Evolutionary conservation across 2,329 filamentous ascomycete genomes (phyloP), one percentile per base, ranked within the genome.

Genomic region (Diaporthe sp.): DNA sequence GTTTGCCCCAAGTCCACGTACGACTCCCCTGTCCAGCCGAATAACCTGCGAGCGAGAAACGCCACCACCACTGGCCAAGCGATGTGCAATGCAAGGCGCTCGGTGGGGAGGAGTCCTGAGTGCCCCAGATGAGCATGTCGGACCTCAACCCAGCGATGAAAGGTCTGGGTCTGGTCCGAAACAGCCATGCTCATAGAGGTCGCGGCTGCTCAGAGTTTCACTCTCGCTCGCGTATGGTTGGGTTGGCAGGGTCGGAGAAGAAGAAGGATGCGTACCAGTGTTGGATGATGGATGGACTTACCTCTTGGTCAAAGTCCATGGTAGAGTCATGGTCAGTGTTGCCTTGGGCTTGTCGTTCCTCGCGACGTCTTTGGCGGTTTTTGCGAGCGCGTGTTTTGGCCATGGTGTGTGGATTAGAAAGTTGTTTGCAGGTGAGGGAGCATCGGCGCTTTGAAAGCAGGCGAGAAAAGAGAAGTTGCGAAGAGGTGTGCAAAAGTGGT

Each of bases 31-130:
- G 9, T 17, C 53, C 51, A 49, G 22, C n/a, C 53, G 70, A 72
- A 72, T 49, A 25, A 72, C 70, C 53, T 72, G 55, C 70, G 37
- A 72, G 42, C 57, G 55, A 31, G 37, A 72, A 72, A 72, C 53
- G 53, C 53, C 70, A n/a, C 53, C 70, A 60, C 34, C 55, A 13
- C 49, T 71, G 49, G 17, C 19, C 39, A 3, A 34, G 19, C n/a
- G 10, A 62, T 62, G 60, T 62, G 37, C 37, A 71, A 44, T 57
- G 67, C 51, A 17, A 34, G 67, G 8, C 3, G 1, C 22, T 72
- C 70, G 25, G 39, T 60, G 70, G 12, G 53, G 70, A 60, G 53
- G 70, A 37, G 28, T 49, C 25, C n/a, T 58, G 39, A 39, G 44
- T 37, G 70, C 39, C 39, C 70, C 8, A 1, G 8, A 28, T 37